phyloP scores from a whole-genome alignment of 768 basidiomycete species.

The Kwoniella botswanensis region DNA sequence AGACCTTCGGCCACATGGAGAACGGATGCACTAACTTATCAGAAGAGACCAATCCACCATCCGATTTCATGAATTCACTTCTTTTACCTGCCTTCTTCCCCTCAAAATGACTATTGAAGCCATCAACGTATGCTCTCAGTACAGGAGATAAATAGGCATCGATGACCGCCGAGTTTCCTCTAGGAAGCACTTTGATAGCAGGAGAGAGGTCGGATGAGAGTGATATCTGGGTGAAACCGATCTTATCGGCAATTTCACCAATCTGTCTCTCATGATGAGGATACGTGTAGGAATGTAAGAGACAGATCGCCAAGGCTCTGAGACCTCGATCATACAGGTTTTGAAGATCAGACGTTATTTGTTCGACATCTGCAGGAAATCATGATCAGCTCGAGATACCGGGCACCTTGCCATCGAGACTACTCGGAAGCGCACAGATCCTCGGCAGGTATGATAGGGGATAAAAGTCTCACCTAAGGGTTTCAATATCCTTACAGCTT shows the following conservation, averaged over 20 bases:
- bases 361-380: not conserved
- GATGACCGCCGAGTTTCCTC: constrained; percentile 45
- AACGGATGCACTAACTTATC: constrained; percentile 31
- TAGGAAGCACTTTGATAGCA: constrained; percentile 43
- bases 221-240: constrained; percentile 81
- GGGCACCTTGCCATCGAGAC: not conserved
- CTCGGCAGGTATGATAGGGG: too few species aligned
- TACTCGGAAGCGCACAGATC: too few species aligned
- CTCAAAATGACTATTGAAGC: constrained; percentile 40
- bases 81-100: constrained; percentile 37
- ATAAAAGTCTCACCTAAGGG: constrained; percentile 61
- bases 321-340: constrained; percentile 77
- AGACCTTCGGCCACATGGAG: too few species aligned
- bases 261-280: constrained; percentile 77
- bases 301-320: constrained; percentile 60
- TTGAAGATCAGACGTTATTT: constrained; percentile 69
- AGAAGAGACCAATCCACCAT: constrained; percentile 62
- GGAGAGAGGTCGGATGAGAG: constrained; percentile 24
- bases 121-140: constrained; percentile 41
- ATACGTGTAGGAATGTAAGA: constrained; percentile 64
- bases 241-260: constrained; percentile 71
- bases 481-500: constrained; percentile 69
- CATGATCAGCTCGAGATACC: not conserved
- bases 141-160: constrained; percentile 54
- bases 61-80: constrained; percentile 82